These are phyloP conservation scores for Dendrostoma leiphaemia DNA, from an alignment of 2,329 filamentous ascomycete species.

Conservation along the genomic window DNA sequence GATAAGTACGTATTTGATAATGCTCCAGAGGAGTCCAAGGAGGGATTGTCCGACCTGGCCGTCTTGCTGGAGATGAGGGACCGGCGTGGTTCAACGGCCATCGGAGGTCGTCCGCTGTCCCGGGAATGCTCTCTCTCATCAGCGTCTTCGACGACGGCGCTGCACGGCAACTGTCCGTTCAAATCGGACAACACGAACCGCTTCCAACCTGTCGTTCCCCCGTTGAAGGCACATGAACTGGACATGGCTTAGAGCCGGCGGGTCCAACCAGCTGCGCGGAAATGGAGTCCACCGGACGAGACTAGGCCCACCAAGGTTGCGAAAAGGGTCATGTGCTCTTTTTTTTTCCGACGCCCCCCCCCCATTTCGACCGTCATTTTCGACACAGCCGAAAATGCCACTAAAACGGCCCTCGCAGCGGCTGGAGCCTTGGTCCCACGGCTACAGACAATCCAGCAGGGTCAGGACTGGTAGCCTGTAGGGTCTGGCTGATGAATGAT, in stretches of 20 bases:
- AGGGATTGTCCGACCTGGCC: neutral
- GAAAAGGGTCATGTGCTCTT: constrained; percentile 5
- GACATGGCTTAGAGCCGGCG: neutral
- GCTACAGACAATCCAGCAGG: too few species aligned
- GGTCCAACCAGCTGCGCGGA: constrained; percentile 1
- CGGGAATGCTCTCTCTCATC: neutral
- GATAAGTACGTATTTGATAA: too few species aligned
- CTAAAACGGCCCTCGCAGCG: constrained; percentile 16
- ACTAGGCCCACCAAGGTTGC: neutral
- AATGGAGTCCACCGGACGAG: neutral
- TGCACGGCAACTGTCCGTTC: neutral
- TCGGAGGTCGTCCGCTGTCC: neutral
- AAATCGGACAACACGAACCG: neutral
- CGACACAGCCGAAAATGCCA: constrained; percentile 15
- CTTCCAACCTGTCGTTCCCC: neutral
- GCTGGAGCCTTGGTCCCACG: too few species aligned
- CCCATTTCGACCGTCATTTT: constrained; percentile 3
- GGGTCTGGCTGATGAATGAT: neutral
- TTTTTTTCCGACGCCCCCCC: neutral
- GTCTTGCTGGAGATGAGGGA: neutral
- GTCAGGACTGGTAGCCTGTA: neutral
- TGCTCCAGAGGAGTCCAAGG: neutral
- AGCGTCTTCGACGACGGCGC: neutral
- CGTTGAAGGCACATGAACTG: neutral
- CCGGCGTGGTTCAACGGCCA: neutral